Evolutionary conservation across 2,329 filamentous ascomycete species (phyloP), one percentile per base, ranked within the genome.

Genomic region (Colletotrichum graminicola): DNA sequence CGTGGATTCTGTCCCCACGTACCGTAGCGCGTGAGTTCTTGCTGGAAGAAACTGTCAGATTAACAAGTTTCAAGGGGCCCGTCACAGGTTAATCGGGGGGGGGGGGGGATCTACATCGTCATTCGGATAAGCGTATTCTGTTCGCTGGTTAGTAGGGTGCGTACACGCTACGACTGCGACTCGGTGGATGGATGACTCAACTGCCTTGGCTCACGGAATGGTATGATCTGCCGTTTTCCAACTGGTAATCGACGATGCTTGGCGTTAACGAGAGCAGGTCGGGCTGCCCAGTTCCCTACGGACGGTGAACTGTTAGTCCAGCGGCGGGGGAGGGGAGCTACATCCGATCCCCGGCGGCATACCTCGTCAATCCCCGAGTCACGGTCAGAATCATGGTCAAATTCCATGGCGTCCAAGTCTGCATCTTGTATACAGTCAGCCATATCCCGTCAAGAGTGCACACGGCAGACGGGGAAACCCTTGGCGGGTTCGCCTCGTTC

Each of bases 1-100:
- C 18, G 8, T n/a, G 59, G 34, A 16, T 57, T 23, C 21, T 7
- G 39, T 32, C 23, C 16, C 6, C 12, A 43, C 67, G 21, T 54
- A 69, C 67, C 63, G 10, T 80, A 62, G 41, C 78, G 79, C 14
- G 78, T 75, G 71, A 79, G 78, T 60, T 80, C 78, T 23, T 71
- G 64, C 78, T 80, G 3, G 11, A 34, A 3, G 7, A 34, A n/a
- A 39, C 57, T 47, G 32, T 66, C 11, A 59, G 36, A 45, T 59
- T 7, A 54, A 36, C 21, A 23, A 10, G 23, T 21, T 21, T 47
- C 11, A 16, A 18, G 8, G 11, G 12, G 23, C 23, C 12, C 2
- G 6, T 23, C 45, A 32, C 18, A 29, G 3, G 12, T 4, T 6
- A n/a, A n/a, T 5, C 7, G 41, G 6, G 2, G 41, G 16, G 11